Percentiles rank a stretch among this genome's conserved stretches.
Evolutionary conservation across 164 flowering plant genomes (phyloP).

Genomic region (Aristolochia fimbriata): DNA sequence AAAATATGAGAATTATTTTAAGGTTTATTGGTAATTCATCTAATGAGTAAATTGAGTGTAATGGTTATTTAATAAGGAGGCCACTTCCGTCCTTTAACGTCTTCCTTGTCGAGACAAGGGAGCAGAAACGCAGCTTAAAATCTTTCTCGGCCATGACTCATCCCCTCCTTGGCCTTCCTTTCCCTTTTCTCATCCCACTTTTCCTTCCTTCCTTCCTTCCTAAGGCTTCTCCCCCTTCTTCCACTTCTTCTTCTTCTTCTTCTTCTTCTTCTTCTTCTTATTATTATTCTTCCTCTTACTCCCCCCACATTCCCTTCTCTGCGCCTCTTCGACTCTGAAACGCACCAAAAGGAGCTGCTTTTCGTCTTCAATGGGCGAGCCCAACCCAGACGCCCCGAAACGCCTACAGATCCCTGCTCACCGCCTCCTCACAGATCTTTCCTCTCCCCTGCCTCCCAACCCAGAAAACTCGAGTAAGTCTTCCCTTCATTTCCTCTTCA

Average conservation of each 20-base stretch:
- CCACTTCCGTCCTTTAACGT: neutral
- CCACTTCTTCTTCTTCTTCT: neutral
- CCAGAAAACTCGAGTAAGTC: conserved; percentile 36
- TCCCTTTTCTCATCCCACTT: conserved; percentile 16
- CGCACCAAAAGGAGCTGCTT: neutral
- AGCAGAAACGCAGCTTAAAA: conserved; percentile 2
- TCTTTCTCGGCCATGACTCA: neutral
- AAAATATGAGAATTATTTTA: neutral
- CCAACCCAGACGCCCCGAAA: neutral
- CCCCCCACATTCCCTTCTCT: conserved; percentile 5
- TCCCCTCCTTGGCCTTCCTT: conserved; percentile 16
- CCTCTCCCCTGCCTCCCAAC: conserved; percentile 10
- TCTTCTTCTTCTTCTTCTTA: no score
- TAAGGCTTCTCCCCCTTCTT: conserved; percentile 34
- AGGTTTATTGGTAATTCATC: neutral
- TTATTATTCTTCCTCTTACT: conserved; percentile 4
- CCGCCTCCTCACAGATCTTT: conserved; percentile 12
- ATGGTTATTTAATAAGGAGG: neutral
- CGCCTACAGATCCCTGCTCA: conserved; percentile 14
- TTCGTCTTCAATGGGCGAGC: conserved; percentile 7
- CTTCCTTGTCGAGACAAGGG: neutral
- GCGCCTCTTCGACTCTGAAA: neutral
- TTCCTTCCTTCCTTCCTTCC: conserved; percentile 55
- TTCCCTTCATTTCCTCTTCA: conserved; percentile 28
- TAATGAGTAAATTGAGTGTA: neutral